Percentiles rank a stretch among this genome's conserved stretches.
Evolutionary conservation across 192 early-diverging fungal genomes (phyloP).

Genomic region (Backusella macrospora): DNA sequence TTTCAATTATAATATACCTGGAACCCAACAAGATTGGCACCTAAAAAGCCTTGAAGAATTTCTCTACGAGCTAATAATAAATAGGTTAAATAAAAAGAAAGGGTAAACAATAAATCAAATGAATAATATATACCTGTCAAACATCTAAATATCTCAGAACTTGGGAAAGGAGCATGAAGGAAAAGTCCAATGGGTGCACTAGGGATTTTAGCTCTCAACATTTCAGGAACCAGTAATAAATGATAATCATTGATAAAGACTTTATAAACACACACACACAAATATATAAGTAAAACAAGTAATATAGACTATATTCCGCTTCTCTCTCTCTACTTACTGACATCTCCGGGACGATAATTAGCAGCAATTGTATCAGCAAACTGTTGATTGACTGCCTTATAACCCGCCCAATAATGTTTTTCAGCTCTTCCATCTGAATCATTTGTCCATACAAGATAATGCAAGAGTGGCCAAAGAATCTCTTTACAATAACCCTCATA

Average conservation of each 20-base stretch:
- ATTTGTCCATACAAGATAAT: conserved; percentile 88
- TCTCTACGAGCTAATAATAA: conserved; percentile 67
- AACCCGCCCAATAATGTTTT: conserved; percentile 75
- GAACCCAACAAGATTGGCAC: conserved; percentile 91
- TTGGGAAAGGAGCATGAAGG: conserved; percentile 95
- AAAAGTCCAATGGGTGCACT: conserved; percentile 93
- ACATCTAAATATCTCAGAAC: conserved; percentile 95
- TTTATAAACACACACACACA: conserved; percentile 3
- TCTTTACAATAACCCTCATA: conserved; percentile 99
- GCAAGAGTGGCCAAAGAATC: conserved; percentile 94
- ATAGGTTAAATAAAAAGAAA: not conserved
- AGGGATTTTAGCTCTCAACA: conserved; percentile 84
- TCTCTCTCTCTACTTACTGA: conserved; percentile 54
- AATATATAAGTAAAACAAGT: not conserved
- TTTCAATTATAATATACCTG: conserved; percentile 54
- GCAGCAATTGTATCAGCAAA: conserved; percentile 76
- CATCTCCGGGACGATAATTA: conserved; percentile 76
- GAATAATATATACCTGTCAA: conserved; percentile 59
- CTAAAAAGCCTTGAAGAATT: conserved; percentile 87
- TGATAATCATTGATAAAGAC: conserved; percentile 99
- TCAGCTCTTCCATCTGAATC: conserved; percentile 69
- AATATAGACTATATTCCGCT: not conserved
- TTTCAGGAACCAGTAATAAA: conserved; percentile 86
- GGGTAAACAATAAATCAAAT: not conserved
- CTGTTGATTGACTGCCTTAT: conserved; percentile 76